A percentile compares a stretch with the other conserved stretches of the same genome.
These are phyloP conservation scores for Paxillus ammoniavirescens DNA, from an alignment of 768 basidiomycete genomes.

Conservation along the genomic window DNA sequence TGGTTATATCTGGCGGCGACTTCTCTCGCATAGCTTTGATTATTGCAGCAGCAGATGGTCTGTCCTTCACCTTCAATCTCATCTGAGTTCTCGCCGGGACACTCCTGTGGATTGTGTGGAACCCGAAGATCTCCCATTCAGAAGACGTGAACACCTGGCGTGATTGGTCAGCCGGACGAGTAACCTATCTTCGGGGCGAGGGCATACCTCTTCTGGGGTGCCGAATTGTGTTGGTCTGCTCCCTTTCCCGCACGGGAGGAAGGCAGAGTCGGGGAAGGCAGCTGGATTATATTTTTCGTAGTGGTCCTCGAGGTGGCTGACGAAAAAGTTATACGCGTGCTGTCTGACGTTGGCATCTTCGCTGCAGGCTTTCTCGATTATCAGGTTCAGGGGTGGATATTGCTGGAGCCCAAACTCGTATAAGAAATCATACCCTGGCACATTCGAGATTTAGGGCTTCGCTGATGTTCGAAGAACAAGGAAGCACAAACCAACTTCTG, in stretches of 20 bases:
- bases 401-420: conserved; percentile 61
- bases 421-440: conserved; percentile 48
- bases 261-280: conserved; percentile 54
- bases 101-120: conserved; percentile 54
- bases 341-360: conserved; percentile 44
- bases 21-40: conserved; percentile 51
- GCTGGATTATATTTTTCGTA: conserved; percentile 55
- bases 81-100: conserved; percentile 44
- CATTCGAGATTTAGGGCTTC: neutral
- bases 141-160: conserved; percentile 62
- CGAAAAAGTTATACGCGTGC: conserved; percentile 72
- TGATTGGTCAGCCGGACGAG: neutral
- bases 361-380: conserved; percentile 56
- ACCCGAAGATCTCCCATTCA: conserved; percentile 69
- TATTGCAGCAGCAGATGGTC: conserved; percentile 59
- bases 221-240: conserved; percentile 46
- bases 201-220: conserved; percentile 60
- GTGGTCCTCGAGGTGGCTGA: conserved; percentile 59
- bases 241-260: conserved; percentile 67
- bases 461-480: neutral
- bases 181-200: neutral
- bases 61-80: conserved; percentile 63
- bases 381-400: conserved; percentile 58
- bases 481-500: neutral
- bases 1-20: conserved; percentile 46